Evolutionary conservation across 75 land plant genomes (phyloP).

Genomic region (Larix kaempferi): DNA sequence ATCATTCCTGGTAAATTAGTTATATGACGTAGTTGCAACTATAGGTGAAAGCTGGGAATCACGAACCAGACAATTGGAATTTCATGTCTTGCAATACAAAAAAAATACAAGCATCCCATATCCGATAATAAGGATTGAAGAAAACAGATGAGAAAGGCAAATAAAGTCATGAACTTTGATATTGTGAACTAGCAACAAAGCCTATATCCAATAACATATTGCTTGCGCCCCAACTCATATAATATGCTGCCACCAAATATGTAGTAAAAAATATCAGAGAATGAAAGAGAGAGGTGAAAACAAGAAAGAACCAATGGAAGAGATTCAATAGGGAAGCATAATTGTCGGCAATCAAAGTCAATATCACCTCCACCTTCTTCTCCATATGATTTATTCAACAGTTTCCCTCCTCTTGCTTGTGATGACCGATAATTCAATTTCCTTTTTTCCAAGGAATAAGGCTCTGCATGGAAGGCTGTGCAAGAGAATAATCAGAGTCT

Average conservation of each 20-base stretch:
- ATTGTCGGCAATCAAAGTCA: slow-evolving; percentile 85
- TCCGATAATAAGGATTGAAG: not conserved
- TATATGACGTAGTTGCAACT: not conserved
- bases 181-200: not conserved
- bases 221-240: not conserved
- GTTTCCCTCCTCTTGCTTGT: slow-evolving; percentile 70
- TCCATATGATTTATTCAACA: slow-evolving; percentile 81
- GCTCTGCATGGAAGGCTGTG: slow-evolving; percentile 47
- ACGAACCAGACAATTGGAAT: no score
- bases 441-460: slow-evolving; percentile 80
- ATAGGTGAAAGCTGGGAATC: not conserved
- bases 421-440: slow-evolving; percentile 74
- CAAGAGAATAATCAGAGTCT: slow-evolving; percentile 29
- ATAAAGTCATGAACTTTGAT: not conserved
- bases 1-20: not conserved
- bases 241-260: not conserved
- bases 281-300: not conserved
- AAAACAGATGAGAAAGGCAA: not conserved
- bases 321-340: slow-evolving; percentile 43
- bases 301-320: not conserved
- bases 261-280: not conserved
- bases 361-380: slow-evolving; percentile 98
- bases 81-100: not conserved
- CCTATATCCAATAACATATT: not conserved
- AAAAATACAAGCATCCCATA: no score